Evolutionary conservation across 345 rosid species (phyloP).

Genomic region (Pistacia vera): DNA sequence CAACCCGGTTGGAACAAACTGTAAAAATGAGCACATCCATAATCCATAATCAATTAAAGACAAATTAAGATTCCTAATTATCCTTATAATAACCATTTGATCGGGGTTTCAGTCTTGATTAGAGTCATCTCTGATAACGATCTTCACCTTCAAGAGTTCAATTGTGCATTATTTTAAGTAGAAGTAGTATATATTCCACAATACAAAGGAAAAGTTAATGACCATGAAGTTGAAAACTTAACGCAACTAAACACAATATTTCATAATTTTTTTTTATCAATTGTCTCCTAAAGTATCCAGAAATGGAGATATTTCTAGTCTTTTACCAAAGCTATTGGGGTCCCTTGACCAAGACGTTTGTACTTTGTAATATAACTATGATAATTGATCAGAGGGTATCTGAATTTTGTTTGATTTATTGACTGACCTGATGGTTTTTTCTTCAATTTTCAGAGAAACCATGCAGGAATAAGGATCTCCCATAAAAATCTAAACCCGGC

Average conservation of each 20-base stretch:
- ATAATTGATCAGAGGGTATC: not conserved
- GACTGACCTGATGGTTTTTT: not conserved
- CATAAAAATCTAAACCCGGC: not conserved
- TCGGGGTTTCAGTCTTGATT: not conserved
- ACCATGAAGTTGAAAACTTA: constrained; percentile 4
- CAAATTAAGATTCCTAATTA: not conserved
- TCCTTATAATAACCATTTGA: not conserved
- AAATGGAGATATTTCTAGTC: constrained; percentile 2
- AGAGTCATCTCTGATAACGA: not conserved
- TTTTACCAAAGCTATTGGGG: not conserved
- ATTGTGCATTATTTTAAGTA: not conserved
- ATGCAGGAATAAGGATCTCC: constrained; percentile 12
- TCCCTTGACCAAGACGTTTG: not conserved
- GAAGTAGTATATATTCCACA: not conserved
- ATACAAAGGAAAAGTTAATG: not conserved
- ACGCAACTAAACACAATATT: not conserved
- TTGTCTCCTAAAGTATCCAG: not conserved
- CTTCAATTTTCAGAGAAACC: constrained; percentile 8
- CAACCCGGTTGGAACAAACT: not conserved
- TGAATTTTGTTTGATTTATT: constrained; percentile 8
- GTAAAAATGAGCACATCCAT: not conserved
- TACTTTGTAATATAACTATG: not conserved
- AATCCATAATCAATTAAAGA: too few species aligned
- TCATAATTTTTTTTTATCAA: constrained; percentile 9
- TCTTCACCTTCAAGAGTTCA: not conserved